phyloP scores from a whole-genome alignment of 169 alveolate genomes.

The Eimeria praecox region DNA sequence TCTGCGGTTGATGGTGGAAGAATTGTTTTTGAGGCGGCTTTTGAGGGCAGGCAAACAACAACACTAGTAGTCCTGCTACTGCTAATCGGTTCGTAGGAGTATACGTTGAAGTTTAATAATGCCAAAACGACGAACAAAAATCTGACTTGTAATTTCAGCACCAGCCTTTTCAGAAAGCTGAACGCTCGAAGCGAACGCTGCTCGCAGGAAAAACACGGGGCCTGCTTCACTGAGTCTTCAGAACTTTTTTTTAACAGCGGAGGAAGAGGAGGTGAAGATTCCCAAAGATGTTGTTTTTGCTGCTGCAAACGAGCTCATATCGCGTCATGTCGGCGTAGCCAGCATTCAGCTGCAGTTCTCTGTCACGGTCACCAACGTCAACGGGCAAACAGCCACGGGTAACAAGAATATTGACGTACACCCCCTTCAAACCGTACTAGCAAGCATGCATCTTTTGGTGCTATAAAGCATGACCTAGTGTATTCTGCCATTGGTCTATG shows the following conservation, averaged over 20 bases:
- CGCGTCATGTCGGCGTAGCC: not conserved
- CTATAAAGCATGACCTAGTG: not conserved
- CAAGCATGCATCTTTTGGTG: not conserved
- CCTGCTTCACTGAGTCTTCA: constrained; percentile 38
- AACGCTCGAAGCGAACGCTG: not conserved
- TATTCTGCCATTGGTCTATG: no score
- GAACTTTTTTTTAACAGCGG: constrained; percentile 2
- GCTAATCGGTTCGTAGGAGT: no score
- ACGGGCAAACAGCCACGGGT: constrained; percentile 30
- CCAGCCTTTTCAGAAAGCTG: not conserved
- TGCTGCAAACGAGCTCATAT: constrained; percentile 29
- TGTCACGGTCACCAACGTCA: constrained; percentile 14
- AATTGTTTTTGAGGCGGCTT: no score
- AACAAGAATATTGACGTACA: not conserved
- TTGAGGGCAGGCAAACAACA: no score
- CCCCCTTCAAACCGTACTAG: not conserved
- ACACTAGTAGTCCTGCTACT: no score
- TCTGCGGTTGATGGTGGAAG: no score
- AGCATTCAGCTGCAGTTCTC: not conserved
- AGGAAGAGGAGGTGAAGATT: not conserved
- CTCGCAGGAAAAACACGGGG: constrained; percentile 22
- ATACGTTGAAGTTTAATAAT: no score
- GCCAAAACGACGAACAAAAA: not conserved
- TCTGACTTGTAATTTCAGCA: not conserved
- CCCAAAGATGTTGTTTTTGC: constrained; percentile 37